Evolutionary conservation across 306 rosid genomes (phyloP), one percentile per base, ranked within the genome.

Genomic region (Inga leiocalycina): DNA sequence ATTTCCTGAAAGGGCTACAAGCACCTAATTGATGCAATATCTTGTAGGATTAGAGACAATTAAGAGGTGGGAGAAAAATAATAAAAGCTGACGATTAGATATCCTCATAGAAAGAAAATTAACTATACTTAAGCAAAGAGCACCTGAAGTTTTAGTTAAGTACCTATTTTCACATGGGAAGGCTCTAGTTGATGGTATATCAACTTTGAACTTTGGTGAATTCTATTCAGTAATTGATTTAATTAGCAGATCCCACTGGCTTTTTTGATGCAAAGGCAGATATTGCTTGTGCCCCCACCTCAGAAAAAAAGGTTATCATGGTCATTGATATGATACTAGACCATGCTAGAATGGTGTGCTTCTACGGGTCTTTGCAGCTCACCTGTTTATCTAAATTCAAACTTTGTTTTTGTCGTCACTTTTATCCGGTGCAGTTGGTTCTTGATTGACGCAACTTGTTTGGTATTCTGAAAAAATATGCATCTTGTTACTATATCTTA

Each of bases 11-110:
- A 68, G 82, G 70, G 75, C 43, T 64, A 72, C 59, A 76, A 62
- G 77, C 17, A 44, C 78, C 84, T 54, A 82, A 61, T 65, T 72
- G 34, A 74, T 79, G 72, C 27, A 10, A 32, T 78, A 35, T 13
- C 48, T 48, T 43, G 17, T 3, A 67, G 69, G 24, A 24, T 43
- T 52, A 73, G 75, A 54, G 56, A 68, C 54, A 37, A 37, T 12
- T 39, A 17, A 66, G 74, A 66, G 75, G 77, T 79, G 78, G 78
- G 75, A 59, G 81, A 41, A 74, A 77, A 77, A 54, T 32, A 39
- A 35, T 57, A 44, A 37, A 62, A 46, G 19, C 46, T 30, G 37
- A 35, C 39, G 73, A 48, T 41, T 22, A 76, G 75, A 77, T 83
- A 67, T 71, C 74, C 70, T 45, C 71, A 0, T 45, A 62, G 43